phyloP scores from a whole-genome alignment of 2,329 filamentous ascomycete genomes.

The Claviceps sp. region DNA sequence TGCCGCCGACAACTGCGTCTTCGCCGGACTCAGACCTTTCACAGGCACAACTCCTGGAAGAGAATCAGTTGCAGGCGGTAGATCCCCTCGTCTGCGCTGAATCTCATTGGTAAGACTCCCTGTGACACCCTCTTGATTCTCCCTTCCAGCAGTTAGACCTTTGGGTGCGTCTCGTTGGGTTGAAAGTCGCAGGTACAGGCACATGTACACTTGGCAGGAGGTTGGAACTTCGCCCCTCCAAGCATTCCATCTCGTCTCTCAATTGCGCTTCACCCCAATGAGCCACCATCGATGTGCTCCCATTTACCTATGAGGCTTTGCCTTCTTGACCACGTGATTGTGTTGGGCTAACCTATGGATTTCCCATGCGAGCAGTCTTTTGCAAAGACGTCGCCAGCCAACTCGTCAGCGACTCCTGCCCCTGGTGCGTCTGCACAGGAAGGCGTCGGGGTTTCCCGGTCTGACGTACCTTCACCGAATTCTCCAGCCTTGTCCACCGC shows the following conservation, averaged over 20 bases:
- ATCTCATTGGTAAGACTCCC: slow-evolving; percentile 37
- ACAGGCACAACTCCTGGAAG: slow-evolving; percentile 17
- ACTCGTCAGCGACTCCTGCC: slow-evolving; percentile 33
- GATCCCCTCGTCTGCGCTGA: slow-evolving; percentile 46
- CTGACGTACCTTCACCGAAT: slow-evolving; percentile 24
- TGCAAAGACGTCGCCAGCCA: slow-evolving; percentile 44
- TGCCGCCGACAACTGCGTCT: slow-evolving; percentile 6
- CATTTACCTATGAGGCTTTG: neutral
- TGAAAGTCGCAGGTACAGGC: neutral
- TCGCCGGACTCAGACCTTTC: slow-evolving; percentile 11
- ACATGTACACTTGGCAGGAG: neutral
- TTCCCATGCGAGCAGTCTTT: slow-evolving; percentile 18
- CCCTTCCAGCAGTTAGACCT: neutral
- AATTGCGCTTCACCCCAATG: neutral
- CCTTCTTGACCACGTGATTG: neutral
- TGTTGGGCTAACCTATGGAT: slow-evolving; percentile 14
- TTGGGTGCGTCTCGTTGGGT: neutral
- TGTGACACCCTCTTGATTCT: neutral
- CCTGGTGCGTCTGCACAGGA: slow-evolving; percentile 51
- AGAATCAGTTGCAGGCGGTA: slow-evolving; percentile 49
- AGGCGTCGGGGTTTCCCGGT: slow-evolving; percentile 28
- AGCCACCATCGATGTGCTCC: neutral
- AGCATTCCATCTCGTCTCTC: neutral
- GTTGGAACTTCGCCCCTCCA: neutral
- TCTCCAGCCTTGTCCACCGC: slow-evolving; percentile 49